These are phyloP conservation scores for Termitomyces sp. DNA, from an alignment of 768 basidiomycete species.

Conservation along the genomic window DNA sequence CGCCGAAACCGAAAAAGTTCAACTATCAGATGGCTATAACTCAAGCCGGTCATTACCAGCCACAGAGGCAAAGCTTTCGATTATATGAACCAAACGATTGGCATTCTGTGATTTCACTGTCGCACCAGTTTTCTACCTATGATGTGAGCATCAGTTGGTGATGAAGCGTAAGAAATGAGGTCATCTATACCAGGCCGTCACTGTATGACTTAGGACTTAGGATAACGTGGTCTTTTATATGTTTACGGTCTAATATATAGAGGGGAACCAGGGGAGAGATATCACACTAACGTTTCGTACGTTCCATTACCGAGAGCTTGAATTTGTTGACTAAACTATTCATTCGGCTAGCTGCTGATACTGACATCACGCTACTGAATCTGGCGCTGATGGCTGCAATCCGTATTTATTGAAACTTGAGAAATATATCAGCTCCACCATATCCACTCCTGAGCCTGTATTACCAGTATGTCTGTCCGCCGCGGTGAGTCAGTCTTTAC, in stretches of 20 bases:
- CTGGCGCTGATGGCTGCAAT: neutral
- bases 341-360: neutral
- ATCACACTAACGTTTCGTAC: neutral
- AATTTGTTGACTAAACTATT: neutral
- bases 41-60: too few relatives aligned
- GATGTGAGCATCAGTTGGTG: neutral
- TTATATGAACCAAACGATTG: too few relatives aligned
- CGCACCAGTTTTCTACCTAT: neutral
- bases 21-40: neutral
- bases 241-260: neutral
- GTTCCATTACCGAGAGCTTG: neutral
- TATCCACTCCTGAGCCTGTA: neutral
- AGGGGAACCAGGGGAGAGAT: too few relatives aligned
- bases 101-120: too few relatives aligned
- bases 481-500: neutral
- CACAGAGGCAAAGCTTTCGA: neutral
- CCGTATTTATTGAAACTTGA: neutral
- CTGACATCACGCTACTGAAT: neutral
- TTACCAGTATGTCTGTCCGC: neutral
- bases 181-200: neutral
- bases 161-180: neutral
- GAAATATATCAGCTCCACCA: neutral
- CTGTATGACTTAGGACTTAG: neutral
- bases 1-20: neutral
- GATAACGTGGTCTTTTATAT: neutral